A percentile compares a stretch with the other conserved stretches of the same genome.
phyloP scores from a whole-genome alignment of 31 red algal species.

The Endocladia muricata region DNA sequence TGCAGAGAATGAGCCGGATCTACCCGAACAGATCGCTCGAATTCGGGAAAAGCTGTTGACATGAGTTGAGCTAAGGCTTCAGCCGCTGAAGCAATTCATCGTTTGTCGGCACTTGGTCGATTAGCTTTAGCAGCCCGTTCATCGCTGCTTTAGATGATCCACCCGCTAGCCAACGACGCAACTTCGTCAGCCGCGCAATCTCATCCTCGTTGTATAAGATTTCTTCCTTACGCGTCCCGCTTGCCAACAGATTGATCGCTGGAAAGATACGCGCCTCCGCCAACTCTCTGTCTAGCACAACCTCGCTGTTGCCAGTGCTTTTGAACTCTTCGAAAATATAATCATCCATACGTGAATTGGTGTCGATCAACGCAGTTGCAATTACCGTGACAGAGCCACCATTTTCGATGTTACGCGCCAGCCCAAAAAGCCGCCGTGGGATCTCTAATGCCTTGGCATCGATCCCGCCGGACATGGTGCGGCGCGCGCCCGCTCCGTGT shows the following conservation, averaged over 20 bases:
- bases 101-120: too few relatives aligned
- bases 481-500: background rate
- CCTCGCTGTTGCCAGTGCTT: conserved; percentile 13
- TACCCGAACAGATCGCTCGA: too few relatives aligned
- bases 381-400: conserved; percentile 2
- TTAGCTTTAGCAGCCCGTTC: too few relatives aligned
- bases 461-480: background rate
- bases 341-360: conserved; percentile 9
- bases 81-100: too few relatives aligned
- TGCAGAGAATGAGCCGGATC: too few relatives aligned
- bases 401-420: background rate
- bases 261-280: conserved; percentile 7
- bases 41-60: too few relatives aligned
- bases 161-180: background rate
- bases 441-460: conserved; percentile 9
- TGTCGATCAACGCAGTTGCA: conserved; percentile 9
- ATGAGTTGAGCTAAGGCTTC: too few relatives aligned
- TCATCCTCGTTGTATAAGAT: background rate
- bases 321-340: conserved; percentile 23
- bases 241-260: background rate
- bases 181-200: too few relatives aligned
- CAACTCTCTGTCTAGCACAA: background rate
- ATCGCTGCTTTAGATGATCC: too few relatives aligned
- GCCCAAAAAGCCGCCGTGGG: conserved; percentile 14
- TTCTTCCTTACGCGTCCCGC: background rate